Percentiles rank a stretch among this genome's conserved stretches.
phyloP scores from a whole-genome alignment of 2,329 filamentous ascomycete species.

The Pseudopyricularia cyperi region DNA sequence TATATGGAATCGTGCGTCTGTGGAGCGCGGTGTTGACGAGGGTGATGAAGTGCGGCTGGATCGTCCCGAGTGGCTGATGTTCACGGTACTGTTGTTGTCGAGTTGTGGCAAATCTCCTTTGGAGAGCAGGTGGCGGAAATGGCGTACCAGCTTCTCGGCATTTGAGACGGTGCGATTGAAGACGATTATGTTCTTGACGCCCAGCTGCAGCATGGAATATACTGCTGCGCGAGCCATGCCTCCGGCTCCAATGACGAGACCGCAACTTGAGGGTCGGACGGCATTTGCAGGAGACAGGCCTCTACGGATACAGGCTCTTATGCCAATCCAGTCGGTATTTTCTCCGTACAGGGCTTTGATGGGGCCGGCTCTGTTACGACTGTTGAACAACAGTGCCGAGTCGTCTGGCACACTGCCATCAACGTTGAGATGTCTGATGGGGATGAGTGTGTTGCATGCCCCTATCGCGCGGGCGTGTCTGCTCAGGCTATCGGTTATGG shows the following conservation, averaged over 20 bases:
- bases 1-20: slow-evolving; percentile 39
- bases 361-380: slow-evolving; percentile 49
- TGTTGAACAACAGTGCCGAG: slow-evolving; percentile 17
- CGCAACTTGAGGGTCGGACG: slow-evolving; percentile 40
- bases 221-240: slow-evolving; percentile 70
- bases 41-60: neutral
- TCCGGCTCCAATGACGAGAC: slow-evolving; percentile 50
- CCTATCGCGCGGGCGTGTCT: slow-evolving; percentile 63
- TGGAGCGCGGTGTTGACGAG: slow-evolving; percentile 10
- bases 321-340: slow-evolving; percentile 74
- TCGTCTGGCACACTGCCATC: slow-evolving; percentile 33
- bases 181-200: slow-evolving; percentile 63
- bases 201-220: slow-evolving; percentile 66
- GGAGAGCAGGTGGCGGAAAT: slow-evolving; percentile 49
- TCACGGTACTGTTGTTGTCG: slow-evolving; percentile 15
- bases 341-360: slow-evolving; percentile 62
- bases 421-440: slow-evolving; percentile 46
- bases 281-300: slow-evolving; percentile 62
- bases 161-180: slow-evolving; percentile 59
- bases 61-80: neutral
- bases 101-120: slow-evolving; percentile 20
- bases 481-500: slow-evolving; percentile 55
- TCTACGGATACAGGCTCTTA: slow-evolving; percentile 57
- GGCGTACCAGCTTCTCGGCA: slow-evolving; percentile 51
- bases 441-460: slow-evolving; percentile 64